Base-by-base conservation (phyloP, 257 asterid species). In the Ligustrum vulgare region DNA sequence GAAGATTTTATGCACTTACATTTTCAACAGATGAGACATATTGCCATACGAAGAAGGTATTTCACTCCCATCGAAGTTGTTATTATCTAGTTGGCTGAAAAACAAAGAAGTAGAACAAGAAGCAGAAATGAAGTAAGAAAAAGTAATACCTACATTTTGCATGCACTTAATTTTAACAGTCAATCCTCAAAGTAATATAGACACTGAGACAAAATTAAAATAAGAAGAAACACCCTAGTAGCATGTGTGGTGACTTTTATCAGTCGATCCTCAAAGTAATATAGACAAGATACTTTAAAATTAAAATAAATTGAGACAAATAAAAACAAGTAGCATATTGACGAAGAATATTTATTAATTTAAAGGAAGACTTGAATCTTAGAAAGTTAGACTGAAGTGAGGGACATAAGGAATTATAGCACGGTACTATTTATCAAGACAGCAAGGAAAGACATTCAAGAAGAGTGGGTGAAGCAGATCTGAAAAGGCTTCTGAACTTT, bases 1-100 rank as follows among this genome's bases (percentile, higher is more conserved):
- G 37, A 70, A 62, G 25, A 39, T 51, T 13, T 72, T 72, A 67
- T 45, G 73, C 69, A 78, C 98, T 91, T 86, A 93, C 98, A 93
- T 49, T 86, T 93, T 93, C 82, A 91, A 79, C 76, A 93, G 86
- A 31, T 28, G 80, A 72, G 91, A 60, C 93, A 91, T 91, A 81
- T 90, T 90, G 69, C 94, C 84, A 43, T 90, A 93, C 8, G 95
- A 84, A 77, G 85, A 67, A 20, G 98, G 98, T 78, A 93, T 90
- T 1, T 49, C 41, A 76, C 78, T 91, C 68, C 96, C 96, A 13
- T 67, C 82, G 41, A 93, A 89, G 81, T 93, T 82, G 86, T 93
- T 93, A 81, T 93, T 93, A 75, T 93, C 98, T 47, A 93, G 93
- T 79, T 93, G 98, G 72, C 98, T 93, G 93, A 75, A 79, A 77